Evolutionary conservation across 2,329 filamentous ascomycete genomes (phyloP).

Genomic region (Zasmidium angulare): DNA sequence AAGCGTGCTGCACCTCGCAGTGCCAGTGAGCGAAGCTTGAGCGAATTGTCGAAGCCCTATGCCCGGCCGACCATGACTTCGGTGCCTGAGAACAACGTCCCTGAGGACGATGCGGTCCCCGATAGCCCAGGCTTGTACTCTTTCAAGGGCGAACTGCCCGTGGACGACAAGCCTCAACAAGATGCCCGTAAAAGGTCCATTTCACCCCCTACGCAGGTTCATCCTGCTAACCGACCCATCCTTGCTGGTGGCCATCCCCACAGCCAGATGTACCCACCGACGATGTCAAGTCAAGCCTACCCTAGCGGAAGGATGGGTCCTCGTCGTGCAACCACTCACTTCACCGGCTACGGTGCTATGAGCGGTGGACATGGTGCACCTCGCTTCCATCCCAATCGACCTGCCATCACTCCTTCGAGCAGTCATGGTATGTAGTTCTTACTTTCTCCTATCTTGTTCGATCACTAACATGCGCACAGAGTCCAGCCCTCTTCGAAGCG

Average conservation of each 20-base stretch:
- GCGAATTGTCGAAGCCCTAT: constrained; percentile 24
- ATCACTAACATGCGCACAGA: constrained; percentile 16
- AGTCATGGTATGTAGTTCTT: constrained; percentile 25
- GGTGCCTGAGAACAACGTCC: constrained; percentile 26
- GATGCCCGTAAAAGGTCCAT: constrained; percentile 10
- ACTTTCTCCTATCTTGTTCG: not conserved
- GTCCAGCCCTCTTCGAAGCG: constrained; percentile 25
- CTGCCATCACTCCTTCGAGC: constrained; percentile 23
- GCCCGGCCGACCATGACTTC: constrained; percentile 25
- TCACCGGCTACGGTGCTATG: constrained; percentile 1
- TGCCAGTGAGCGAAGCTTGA: constrained; percentile 23
- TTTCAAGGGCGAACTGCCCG: constrained; percentile 30
- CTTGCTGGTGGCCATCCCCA: constrained; percentile 13
- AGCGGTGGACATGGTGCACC: constrained; percentile 5
- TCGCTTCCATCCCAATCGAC: constrained; percentile 7
- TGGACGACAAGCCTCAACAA: constrained; percentile 11
- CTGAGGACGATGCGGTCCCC: constrained; percentile 15
- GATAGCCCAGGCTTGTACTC: constrained; percentile 20
- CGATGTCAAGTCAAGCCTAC: constrained; percentile 1
- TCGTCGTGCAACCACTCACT: constrained; percentile 16
- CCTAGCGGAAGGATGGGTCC: constrained; percentile 4
- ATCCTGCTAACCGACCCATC: constrained; percentile 1
- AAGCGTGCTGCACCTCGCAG: constrained; percentile 8
- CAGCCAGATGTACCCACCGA: constrained; percentile 5
- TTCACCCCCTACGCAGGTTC: constrained; percentile 5